Evolutionary conservation across 257 asterid genomes (phyloP).

Genomic region (Mitragyna speciosa): DNA sequence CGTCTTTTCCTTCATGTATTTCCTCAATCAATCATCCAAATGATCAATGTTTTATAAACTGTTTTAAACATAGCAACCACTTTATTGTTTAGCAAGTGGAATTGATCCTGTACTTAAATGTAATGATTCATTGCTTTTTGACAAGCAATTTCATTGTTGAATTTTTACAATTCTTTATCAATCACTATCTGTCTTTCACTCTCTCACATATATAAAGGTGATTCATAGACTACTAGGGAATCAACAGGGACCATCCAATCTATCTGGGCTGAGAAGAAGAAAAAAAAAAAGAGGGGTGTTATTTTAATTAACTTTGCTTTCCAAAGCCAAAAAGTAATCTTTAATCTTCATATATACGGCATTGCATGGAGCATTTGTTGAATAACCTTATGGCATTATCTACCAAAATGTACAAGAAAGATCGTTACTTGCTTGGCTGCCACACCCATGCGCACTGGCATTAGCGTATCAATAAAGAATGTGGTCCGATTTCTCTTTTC

Average conservation of each 20-base stretch:
- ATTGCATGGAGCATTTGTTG: not conserved
- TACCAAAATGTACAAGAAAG: not conserved
- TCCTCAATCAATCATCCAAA: conserved; percentile 21
- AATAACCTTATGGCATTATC: not conserved
- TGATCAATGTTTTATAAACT: not conserved
- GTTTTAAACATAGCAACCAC: not conserved
- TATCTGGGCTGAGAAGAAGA: conserved; percentile 22
- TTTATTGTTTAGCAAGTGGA: conserved; percentile 23
- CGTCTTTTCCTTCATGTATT: conserved; percentile 11
- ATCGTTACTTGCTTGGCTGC: not conserved
- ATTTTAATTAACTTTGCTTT: conserved; percentile 15
- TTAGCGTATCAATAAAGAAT: not conserved
- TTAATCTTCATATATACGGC: conserved; percentile 10
- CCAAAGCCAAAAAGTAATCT: conserved; percentile 7
- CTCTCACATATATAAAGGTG: conserved; percentile 18
- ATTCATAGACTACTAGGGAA: conserved; percentile 30
- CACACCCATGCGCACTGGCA: conserved; percentile 2
- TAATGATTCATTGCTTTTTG: conserved; percentile 1
- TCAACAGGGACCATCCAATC: conserved; percentile 28
- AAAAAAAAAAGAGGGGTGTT: not conserved
- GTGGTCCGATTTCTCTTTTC: not conserved
- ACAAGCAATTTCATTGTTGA: not conserved
- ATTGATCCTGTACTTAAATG: conserved; percentile 15
- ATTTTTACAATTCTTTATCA: conserved; percentile 23
- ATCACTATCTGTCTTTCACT: conserved; percentile 6